Base-by-base conservation (phyloP, 768 basidiomycete genomes). In the Podaxis sp. region DNA sequence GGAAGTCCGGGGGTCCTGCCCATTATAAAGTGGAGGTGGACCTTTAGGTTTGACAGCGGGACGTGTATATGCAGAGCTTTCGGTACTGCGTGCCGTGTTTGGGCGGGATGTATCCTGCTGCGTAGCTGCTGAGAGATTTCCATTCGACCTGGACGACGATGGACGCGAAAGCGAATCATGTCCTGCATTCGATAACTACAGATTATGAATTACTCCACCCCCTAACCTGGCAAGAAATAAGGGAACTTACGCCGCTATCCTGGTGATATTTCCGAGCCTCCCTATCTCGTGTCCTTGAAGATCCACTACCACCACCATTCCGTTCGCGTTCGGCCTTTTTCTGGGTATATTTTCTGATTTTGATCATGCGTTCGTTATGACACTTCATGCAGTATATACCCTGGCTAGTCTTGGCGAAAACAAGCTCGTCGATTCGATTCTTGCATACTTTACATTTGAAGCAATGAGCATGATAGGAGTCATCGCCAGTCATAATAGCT, bases 331-430 rank as follows among this genome's bases (percentile, higher is more conserved):
- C 87, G 24, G 89, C 86, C 70, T 93, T 88, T 74, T 91, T 92
- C 76, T 98, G 95, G 2, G 92, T 90, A 73, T 98, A 93, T 64
- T 90, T 87, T 67, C 95, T 79, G 66, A 95, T 95, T 68, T 92
- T 88, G 39, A 93, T 94, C 77, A 99, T 97, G 65, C 97, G 92
- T 64, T 98, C 94, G 75, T 95, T 98, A 72, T 99, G 97, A 70
- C 97, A 99, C 54, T 88, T 85, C 97, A 96, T 99, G 73, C 97
- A 99, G 73, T 99, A 99, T 61, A 99, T 98, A 59, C 97, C 97
- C 70, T 97, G 93, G 64, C 88, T 93, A 0, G 97, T 99, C 80
- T 99, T 99, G 63, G 97, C 97, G 66, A 98, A 99, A 61, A 99
- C 95, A 57, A 99, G 86, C 74, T 99, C 97, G 76, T 99, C 96